Conservation (phyloP, 148 eudicot species). For the Simmondsia chinensis region DNA sequence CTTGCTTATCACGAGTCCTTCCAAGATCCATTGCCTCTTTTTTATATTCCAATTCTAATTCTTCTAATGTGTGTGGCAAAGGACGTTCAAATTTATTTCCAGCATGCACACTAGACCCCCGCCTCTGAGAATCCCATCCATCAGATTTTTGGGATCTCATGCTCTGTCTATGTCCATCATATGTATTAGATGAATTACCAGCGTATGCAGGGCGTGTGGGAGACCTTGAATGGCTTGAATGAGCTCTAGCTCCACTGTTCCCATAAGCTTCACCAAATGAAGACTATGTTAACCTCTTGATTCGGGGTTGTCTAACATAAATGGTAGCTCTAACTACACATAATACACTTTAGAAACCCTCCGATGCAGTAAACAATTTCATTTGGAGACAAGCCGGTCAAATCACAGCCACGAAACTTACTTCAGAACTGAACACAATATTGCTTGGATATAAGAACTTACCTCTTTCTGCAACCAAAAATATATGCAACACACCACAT, state of each 20-base stretch:
- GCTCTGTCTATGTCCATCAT: slow-evolving; percentile 53
- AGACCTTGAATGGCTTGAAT: slow-evolving; percentile 80
- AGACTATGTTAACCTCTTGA: slow-evolving; percentile 66
- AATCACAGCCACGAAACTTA: slow-evolving; percentile 69
- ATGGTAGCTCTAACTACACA: slow-evolving; percentile 57
- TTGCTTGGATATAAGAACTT: slow-evolving; percentile 88
- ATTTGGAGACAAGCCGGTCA: slow-evolving; percentile 45
- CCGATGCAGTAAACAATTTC: slow-evolving; percentile 43
- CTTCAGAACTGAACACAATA: slow-evolving; percentile 81
- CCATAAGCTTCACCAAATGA: slow-evolving; percentile 97
- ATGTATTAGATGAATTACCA: slow-evolving; percentile 47
- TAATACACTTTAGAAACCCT: slow-evolving; percentile 43
- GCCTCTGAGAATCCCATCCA: slow-evolving; percentile 66
- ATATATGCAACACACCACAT: slow-evolving; percentile 41
- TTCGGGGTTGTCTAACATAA: slow-evolving; percentile 37
- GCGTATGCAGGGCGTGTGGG: slow-evolving; percentile 55
- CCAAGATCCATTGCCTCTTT: slow-evolving; percentile 74
- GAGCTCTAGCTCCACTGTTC: slow-evolving; percentile 78
- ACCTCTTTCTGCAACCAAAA: slow-evolving; percentile 96
- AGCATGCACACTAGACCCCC: slow-evolving; percentile 37
- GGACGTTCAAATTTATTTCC: slow-evolving; percentile 42
- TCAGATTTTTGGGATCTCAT: slow-evolving; percentile 44
- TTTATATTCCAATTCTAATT: slow-evolving; percentile 68
- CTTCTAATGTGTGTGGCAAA: slow-evolving; percentile 59
- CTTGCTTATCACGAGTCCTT: slow-evolving; percentile 71